Evolutionary conservation across 495 filamentous ascomycete genomes (phyloP), one percentile per base, ranked within the genome.

Genomic region (Trichoderma asperelloides): DNA sequence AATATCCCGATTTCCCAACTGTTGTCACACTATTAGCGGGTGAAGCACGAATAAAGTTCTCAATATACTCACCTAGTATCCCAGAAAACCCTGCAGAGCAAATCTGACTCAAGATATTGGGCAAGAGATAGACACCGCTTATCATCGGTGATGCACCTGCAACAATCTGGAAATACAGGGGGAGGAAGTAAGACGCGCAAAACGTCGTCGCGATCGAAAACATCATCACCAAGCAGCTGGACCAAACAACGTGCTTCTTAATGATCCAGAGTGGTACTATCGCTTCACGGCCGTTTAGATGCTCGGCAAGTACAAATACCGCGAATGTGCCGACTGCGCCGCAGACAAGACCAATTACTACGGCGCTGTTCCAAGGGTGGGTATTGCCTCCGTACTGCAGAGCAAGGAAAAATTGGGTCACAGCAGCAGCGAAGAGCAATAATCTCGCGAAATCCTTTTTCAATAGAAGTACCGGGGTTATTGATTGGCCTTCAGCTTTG

Each of bases 331-430:
- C 77, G 12, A 66, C 78, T 0, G 78, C 68, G 39, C 85, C 85
- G 63, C 74, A 78, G 62, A 87, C 79, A 2, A 86, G 67, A 0
- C 72, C 74, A 28, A 75, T 71, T 33, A 85, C 75, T 0, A 69
- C 75, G 0, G 80, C 66, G 63, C 76, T 81, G 41, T 74, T 71
- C 85, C 85, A 87, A 13, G 75, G 63, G 47, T 77, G 77, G 7
- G 40, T 23, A 8, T 27, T 73, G 18, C 82, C 79, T 18, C 85
- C 84, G 47, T 73, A 84, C 64, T 85, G 73, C 1, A 87, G 73
- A 0, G 84, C 85, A 3, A 87, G 75, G 2, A 86, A 74, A 7
- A 85, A 70, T 74, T 79, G 78, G 37, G 85, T 77, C 8, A 75
- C 70, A 0, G 78, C 77, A 0, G 79, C 77, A 0, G 78, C 77